Conservation (phyloP, 164 flowering plant species). For the Berberis vulgaris region DNA sequence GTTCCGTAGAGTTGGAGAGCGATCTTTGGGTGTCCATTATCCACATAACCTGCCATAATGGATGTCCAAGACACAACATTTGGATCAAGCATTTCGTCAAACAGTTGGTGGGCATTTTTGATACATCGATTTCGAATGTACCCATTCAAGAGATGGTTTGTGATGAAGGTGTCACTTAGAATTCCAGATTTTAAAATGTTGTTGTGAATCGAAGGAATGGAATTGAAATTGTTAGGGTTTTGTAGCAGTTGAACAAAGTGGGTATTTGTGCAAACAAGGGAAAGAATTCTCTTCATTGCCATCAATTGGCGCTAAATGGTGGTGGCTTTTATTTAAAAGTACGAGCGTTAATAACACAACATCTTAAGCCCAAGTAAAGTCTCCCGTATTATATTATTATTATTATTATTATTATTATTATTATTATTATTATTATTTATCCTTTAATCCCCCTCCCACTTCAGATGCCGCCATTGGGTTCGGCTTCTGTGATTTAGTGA, state of each 20-base stretch:
- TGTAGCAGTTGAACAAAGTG: slow-evolving; percentile 28
- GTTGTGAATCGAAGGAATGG: slow-evolving; percentile 24
- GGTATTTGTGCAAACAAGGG: slow-evolving; percentile 6
- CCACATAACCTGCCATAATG: slow-evolving; percentile 40
- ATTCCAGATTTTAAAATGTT: slow-evolving; percentile 31
- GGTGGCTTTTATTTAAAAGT: no score
- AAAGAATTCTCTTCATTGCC: no score
- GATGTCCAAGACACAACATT: slow-evolving; percentile 64
- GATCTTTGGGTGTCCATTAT: slow-evolving; percentile 22
- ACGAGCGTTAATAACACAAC: no score
- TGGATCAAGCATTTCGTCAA: slow-evolving; percentile 45
- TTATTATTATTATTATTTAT: no score
- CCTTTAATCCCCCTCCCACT: no score
- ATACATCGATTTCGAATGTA: slow-evolving; percentile 17
- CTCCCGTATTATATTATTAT: no score
- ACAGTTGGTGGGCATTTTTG: slow-evolving; percentile 28
- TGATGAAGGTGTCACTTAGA: slow-evolving; percentile 22
- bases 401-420: no score
- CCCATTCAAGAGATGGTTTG: slow-evolving; percentile 35
- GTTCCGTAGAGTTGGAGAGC: slow-evolving; percentile 27
- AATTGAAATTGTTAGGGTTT: slow-evolving; percentile 14
- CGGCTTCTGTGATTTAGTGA: no score
- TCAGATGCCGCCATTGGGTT: no score
- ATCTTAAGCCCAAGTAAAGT: no score
- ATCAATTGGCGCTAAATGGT: no score